Base-by-base conservation (phyloP, 2,329 filamentous ascomycete genomes). In the Aspergillus sp. region DNA sequence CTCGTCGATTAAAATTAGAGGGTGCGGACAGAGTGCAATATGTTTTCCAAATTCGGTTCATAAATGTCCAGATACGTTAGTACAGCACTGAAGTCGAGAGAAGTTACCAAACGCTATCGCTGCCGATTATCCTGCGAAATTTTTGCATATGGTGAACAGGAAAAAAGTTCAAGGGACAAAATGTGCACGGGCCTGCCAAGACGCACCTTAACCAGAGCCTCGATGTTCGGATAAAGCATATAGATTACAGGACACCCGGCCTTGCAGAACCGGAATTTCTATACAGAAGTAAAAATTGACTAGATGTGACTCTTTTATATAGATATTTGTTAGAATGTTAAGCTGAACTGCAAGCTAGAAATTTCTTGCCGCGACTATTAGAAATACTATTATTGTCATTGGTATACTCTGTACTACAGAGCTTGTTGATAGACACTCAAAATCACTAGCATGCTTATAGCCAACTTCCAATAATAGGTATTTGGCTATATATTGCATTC, bases 401-500 rank as follows among this genome's bases (percentile, higher is more conserved):
- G 11, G 19, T 27, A 45, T 51, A 42, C 15, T 17, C 17, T 15
- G 37, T 46, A 20, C 15, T 17, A 42, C 40, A 17, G 19, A 15
- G 34, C 34, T 42, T 42, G 40, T 8, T 20, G 17, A 19, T 42
- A 42, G 20, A 17, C n/a, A 4, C 4, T 19, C 40, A 42, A 19
- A 20, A 17, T 42, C 40, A 42, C n/a, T 17, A 17, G 40, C n/a
- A 7, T 17, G 17, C 40, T 13, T 66, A 82, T 64, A 80, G 69
- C 77, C 80, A 86, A 53, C 73, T 68, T 1, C 82, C 80, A 53
- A 88, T 68, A 12, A 87, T 64, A 1, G 86, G 86, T 42, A 89
- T 79, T 52, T 79, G 80, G 60, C 73, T 78, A 70, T 87, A 92
- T 62, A 96, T 79, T 50, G 86, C 83, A 77, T 97, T 89, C 74